Base-by-base conservation (phyloP, 2,329 filamentous ascomycete species). In the Simplicillium aogashimaense region DNA sequence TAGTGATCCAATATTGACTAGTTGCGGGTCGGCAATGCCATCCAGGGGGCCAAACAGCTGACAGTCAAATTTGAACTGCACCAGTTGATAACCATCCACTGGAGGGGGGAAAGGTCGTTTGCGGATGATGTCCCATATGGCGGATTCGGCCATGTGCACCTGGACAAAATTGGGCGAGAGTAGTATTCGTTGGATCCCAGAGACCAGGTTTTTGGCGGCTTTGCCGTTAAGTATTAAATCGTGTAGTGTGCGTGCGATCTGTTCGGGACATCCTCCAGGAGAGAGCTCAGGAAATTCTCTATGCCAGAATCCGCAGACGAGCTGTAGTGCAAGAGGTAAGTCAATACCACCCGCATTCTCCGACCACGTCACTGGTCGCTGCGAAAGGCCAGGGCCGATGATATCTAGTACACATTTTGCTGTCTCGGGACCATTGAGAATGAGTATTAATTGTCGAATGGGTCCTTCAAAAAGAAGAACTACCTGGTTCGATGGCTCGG, bases 61-160 rank as follows among this genome's bases (percentile, higher is more conserved):
- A 7, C 56, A 62, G 33, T 60, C 56, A 17, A 58, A 61, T 32
- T 55, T 56, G 43, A 63, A 60, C 39, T 62, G 59, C 9, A 58
- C 41, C 5, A 58, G 47, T 17, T 60, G 56, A 18, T 58, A 63
- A 1, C 60, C 60, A 33, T 63, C 60, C 0, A 39, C 6, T 0
- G 59, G 59, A 2, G 59, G 59, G 13, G 48, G 52, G n/a, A 43
- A 52, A 2, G 52, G 51, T 25, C 53, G 48, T 18, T 49, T 60
- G n/a, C 55, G 33, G 4, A 61, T 46, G 7, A 62, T 53, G 36
- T 59, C 54, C 60, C 59, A 63, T 1, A 61, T 46, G 8, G 60
- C 55, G 3, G 60, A 61, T 39, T 62, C 60, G 47, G 58, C 54
- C n/a, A 61, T 43, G 37, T 63, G 58, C 45, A 61, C 55, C 40